These are phyloP conservation scores for Tilletia indica DNA, from an alignment of 1,284 basidiomycete species.

Conservation along the genomic window DNA sequence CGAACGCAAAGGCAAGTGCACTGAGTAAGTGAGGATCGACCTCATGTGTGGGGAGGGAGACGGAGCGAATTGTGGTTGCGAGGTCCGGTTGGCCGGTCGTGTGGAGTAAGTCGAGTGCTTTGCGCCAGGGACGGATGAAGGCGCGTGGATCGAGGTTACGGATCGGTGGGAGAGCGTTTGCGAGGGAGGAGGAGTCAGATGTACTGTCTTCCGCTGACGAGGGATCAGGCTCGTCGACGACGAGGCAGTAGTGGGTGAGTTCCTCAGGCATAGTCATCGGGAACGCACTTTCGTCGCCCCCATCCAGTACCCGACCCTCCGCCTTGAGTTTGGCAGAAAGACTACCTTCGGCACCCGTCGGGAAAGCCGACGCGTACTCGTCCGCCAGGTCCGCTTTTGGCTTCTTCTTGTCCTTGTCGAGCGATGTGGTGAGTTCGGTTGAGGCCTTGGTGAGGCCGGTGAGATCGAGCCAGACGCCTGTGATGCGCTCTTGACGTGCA, in stretches of 20 bases:
- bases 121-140: constrained; percentile 15
- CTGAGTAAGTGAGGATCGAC: constrained; percentile 42
- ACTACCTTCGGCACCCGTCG: neutral
- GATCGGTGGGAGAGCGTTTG: neutral
- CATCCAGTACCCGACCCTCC: constrained; percentile 20
- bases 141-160: constrained; percentile 18
- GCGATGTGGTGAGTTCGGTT: neutral
- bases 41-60: constrained; percentile 21
- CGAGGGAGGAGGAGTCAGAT: neutral
- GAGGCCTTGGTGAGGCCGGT: constrained; percentile 41
- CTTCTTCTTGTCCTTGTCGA: constrained; percentile 17
- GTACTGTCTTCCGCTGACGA: neutral
- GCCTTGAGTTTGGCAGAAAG: neutral
- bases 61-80: neutral
- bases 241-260: constrained; percentile 48
- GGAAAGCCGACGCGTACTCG: neutral
- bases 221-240: constrained; percentile 37
- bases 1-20: constrained; percentile 46
- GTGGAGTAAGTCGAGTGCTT: neutral
- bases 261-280: constrained; percentile 34
- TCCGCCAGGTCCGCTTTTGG: neutral
- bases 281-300: constrained; percentile 25
- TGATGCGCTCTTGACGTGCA: constrained; percentile 8
- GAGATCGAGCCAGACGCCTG: constrained; percentile 51
- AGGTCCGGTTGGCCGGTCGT: constrained; percentile 1